Conservation (phyloP, 2,329 filamentous ascomycete genomes). For the Microcyclosporella mali region DNA sequence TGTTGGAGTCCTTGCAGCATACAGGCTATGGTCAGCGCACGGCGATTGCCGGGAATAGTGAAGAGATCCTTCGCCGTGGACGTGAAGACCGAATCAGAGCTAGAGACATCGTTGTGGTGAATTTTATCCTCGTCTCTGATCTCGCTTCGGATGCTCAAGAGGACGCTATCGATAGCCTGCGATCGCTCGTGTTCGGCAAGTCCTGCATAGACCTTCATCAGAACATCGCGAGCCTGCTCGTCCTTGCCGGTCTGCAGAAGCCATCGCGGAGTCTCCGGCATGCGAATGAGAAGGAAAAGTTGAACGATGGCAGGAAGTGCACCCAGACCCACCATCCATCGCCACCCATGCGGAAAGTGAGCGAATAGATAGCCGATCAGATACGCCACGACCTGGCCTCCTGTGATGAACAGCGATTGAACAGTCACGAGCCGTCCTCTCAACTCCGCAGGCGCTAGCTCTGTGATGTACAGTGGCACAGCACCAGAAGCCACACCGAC, state of each 20-base stretch:
- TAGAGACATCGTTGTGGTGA: slow-evolving; percentile 4
- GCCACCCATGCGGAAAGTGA: slow-evolving; percentile 60
- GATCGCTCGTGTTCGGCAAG: slow-evolving; percentile 25
- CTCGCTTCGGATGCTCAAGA: slow-evolving; percentile 67
- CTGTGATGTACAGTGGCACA: slow-evolving; percentile 56
- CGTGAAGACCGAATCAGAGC: slow-evolving; percentile 1
- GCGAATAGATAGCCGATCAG: slow-evolving; percentile 72
- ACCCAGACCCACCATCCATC: slow-evolving; percentile 86
- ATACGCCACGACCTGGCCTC: slow-evolving; percentile 86
- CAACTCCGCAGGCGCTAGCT: slow-evolving; percentile 33
- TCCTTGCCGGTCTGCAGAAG: slow-evolving; percentile 63
- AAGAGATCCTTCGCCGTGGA: slow-evolving; percentile 34
- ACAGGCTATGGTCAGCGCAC: slow-evolving; percentile 78
- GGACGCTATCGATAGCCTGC: slow-evolving; percentile 51
- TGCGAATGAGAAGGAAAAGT: slow-evolving; percentile 57
- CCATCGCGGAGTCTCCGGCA: slow-evolving; percentile 89
- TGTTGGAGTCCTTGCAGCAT: slow-evolving; percentile 83
- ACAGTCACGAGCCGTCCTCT: slow-evolving; percentile 77
- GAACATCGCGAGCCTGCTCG: slow-evolving; percentile 57
- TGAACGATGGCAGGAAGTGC: slow-evolving; percentile 70
- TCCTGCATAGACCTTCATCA: slow-evolving; percentile 35
- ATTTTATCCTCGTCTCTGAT: slow-evolving; percentile 38
- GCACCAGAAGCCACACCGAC: slow-evolving; percentile 73
- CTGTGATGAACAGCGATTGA: slow-evolving; percentile 74
- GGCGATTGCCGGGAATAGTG: slow-evolving; percentile 49